phyloP scores from a whole-genome alignment of 1,139 yeast genomes.

The Torulaspora pretoriensis region DNA sequence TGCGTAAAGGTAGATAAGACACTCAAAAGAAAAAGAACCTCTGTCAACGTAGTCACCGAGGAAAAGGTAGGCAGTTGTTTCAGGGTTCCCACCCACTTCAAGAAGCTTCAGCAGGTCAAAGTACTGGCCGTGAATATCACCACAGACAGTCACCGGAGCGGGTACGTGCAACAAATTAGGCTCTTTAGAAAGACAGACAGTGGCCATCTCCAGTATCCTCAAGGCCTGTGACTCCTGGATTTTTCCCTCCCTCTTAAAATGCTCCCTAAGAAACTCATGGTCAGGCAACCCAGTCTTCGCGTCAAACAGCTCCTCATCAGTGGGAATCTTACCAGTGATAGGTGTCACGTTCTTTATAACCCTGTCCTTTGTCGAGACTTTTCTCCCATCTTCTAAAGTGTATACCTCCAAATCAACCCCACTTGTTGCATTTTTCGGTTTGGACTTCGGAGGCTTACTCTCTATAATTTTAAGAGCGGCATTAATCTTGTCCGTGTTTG shows the following conservation, averaged over 20 bases:
- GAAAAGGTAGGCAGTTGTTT: conserved; percentile 69
- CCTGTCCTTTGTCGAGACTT: conserved; percentile 63
- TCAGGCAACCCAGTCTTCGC: conserved; percentile 62
- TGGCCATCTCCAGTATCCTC: conserved; percentile 63
- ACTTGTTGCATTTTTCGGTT: conserved; percentile 3
- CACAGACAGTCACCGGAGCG: conserved; percentile 95
- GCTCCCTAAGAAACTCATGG: conserved; percentile 64
- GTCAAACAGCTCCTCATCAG: conserved; percentile 62
- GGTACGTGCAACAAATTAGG: conserved; percentile 78
- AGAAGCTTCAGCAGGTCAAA: conserved; percentile 86
- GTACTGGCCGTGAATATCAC: conserved; percentile 94
- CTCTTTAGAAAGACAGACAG: conserved; percentile 60
- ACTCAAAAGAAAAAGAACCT: conserved; percentile 88
- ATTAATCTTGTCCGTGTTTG: conserved; percentile 56
- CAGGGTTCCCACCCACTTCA: conserved; percentile 93
- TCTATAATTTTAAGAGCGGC: conserved; percentile 75
- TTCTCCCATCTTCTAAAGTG: conserved; percentile 65
- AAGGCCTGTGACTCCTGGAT: conserved; percentile 68
- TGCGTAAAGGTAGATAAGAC: conserved; percentile 74
- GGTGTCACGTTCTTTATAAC: conserved; percentile 61
- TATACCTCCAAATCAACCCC: conserved; percentile 50
- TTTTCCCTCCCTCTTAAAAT: conserved; percentile 78
- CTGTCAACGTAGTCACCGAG: conserved; percentile 96
- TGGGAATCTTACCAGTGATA: conserved; percentile 64
- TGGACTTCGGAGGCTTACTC: conserved; percentile 39